Conservation (phyloP, 169 alveolate genomes). For the Plasmodium gaboni region DNA sequence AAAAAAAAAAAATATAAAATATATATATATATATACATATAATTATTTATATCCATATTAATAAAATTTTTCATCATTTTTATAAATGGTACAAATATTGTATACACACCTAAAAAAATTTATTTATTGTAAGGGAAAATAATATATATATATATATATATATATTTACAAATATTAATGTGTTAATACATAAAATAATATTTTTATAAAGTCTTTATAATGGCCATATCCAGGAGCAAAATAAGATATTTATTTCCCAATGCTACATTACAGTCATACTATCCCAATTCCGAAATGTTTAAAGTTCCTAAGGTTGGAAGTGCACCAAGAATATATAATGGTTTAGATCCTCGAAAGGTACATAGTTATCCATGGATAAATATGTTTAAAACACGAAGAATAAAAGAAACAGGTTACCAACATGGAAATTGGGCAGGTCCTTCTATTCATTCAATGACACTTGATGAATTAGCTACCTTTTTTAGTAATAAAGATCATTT, state of each 20-base stretch:
- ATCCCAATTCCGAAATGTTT: conserved; percentile 87
- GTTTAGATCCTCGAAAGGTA: conserved; percentile 82
- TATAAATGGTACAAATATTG: too few relatives aligned
- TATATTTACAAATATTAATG: too few relatives aligned
- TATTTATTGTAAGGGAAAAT: not conserved
- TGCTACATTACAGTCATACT: conserved; percentile 84
- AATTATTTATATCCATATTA: too few relatives aligned
- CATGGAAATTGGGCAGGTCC: conserved; percentile 83
- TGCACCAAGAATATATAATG: conserved; percentile 83
- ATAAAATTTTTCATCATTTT: too few relatives aligned
- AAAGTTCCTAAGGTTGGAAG: conserved; percentile 77
- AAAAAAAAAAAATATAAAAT: too few relatives aligned
- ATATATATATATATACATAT: too few relatives aligned
- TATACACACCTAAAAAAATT: too few relatives aligned
- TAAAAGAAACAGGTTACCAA: conserved; percentile 85
- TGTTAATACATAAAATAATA: too few relatives aligned
- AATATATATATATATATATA: not conserved
- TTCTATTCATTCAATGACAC: conserved; percentile 84
- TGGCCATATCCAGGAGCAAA: conserved; percentile 79
- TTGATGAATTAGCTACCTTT: conserved; percentile 84
- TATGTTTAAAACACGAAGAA: conserved; percentile 78
- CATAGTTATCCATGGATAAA: conserved; percentile 82
- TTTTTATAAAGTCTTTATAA: conserved; percentile 14
- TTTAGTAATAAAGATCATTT: conserved; percentile 78
- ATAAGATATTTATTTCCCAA: conserved; percentile 80